A percentile compares a stretch with the other conserved stretches of the same genome.
These are phyloP conservation scores for Salvia rosmarinus DNA, from an alignment of 257 asterid species.

Conservation along the genomic window DNA sequence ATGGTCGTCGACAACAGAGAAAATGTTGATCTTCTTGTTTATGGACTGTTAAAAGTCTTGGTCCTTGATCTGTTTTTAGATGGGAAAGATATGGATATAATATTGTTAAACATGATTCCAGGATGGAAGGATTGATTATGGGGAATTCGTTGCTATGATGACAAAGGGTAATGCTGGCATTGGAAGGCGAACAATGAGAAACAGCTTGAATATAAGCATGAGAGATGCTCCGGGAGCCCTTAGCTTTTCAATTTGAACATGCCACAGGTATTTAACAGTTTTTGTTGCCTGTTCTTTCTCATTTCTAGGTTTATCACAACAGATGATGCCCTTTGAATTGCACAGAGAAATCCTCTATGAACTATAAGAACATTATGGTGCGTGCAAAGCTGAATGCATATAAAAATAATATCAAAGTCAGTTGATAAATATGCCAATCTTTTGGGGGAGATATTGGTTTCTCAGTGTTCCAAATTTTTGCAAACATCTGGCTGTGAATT, in stretches of 20 bases:
- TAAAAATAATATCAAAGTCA: background rate
- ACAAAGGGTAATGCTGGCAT: constrained; percentile 61
- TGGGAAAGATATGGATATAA: background rate
- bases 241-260: constrained; percentile 31
- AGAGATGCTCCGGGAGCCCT: constrained; percentile 55
- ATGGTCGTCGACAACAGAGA: background rate
- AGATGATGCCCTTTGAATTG: background rate
- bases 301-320: background rate
- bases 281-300: background rate
- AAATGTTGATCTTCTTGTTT: too few species aligned
- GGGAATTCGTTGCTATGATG: constrained; percentile 72
- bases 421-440: background rate
- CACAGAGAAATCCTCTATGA: background rate
- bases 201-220: constrained; percentile 67
- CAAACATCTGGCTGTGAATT: too few species aligned
- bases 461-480: too few species aligned
- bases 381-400: constrained; percentile 7
- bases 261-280: constrained; percentile 29
- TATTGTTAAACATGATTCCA: constrained; percentile 28
- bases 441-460: background rate
- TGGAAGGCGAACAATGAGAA: constrained; percentile 67
- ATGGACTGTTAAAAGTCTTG: background rate
- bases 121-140: constrained; percentile 70
- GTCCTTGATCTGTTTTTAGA: constrained; percentile 16
- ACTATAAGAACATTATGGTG: constrained; percentile 10